Evolutionary conservation across 768 basidiomycete genomes (phyloP).

Genomic region (Favolaschia claudopus): DNA sequence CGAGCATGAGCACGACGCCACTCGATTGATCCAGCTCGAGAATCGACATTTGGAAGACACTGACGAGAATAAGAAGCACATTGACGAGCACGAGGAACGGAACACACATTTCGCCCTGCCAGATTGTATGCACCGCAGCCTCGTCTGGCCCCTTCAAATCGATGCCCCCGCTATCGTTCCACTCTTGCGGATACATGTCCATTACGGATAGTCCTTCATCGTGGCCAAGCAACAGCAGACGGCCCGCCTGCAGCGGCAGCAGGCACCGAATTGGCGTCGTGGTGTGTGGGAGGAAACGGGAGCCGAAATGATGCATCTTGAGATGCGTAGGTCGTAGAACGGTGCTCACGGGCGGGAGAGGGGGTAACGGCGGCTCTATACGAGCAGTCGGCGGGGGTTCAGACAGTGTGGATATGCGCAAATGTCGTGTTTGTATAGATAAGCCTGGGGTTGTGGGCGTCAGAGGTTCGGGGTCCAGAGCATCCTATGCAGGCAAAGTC

Average conservation of each 20-base stretch:
- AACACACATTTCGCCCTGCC: conserved; percentile 80
- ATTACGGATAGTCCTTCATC: conserved; percentile 83
- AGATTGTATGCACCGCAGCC: conserved; percentile 70
- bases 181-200: conserved; percentile 82
- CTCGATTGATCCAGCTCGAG: conserved; percentile 71
- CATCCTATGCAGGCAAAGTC: conserved; percentile 13
- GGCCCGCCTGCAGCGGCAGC: conserved; percentile 71
- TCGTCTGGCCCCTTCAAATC: conserved; percentile 72
- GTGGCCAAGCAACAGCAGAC: conserved; percentile 78
- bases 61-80: conserved; percentile 32
- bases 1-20: conserved; percentile 77
- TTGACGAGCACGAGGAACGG: neutral
- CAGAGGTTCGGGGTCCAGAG: conserved; percentile 31
- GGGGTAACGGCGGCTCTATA: conserved; percentile 46
- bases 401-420: conserved; percentile 39
- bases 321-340: conserved; percentile 68
- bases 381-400: conserved; percentile 33
- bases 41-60: conserved; percentile 80
- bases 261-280: conserved; percentile 78
- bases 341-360: conserved; percentile 57
- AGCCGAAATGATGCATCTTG: conserved; percentile 80
- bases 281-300: conserved; percentile 84
- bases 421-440: conserved; percentile 55
- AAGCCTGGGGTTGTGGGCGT: conserved; percentile 34
- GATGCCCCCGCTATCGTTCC: conserved; percentile 58